Conservation (phyloP, 148 eudicot species). For the Chenopodium quinoa region DNA sequence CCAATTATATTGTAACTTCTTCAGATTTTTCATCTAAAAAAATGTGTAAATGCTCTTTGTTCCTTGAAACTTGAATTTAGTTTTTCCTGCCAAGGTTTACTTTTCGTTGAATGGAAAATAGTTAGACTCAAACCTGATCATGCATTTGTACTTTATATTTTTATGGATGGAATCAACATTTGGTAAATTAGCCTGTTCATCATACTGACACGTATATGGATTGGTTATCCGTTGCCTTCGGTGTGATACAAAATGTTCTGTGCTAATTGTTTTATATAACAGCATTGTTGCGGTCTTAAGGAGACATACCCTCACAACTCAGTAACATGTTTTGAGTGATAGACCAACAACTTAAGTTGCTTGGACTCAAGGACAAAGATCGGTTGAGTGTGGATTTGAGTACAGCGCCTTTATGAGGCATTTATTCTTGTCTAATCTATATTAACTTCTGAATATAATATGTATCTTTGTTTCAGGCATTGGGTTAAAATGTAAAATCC, state of each 20-base stretch:
- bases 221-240: background rate
- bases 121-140: background rate
- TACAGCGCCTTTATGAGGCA: background rate
- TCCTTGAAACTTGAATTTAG: background rate
- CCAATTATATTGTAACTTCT: background rate
- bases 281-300: background rate
- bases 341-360: background rate
- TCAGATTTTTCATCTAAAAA: background rate
- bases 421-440: background rate
- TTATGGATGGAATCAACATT: background rate
- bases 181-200: background rate
- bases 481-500: background rate
- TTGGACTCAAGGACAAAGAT: background rate
- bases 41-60: background rate
- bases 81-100: conserved; percentile 9
- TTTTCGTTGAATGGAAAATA: background rate
- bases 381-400: background rate
- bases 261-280: background rate
- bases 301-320: background rate
- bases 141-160: background rate
- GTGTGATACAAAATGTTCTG: background rate
- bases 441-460: background rate
- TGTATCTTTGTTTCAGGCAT: background rate
- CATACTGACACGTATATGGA: background rate
- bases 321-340: background rate